Conservation (phyloP, 805 yeast species). For the Kodamaea kakaduensis region DNA sequence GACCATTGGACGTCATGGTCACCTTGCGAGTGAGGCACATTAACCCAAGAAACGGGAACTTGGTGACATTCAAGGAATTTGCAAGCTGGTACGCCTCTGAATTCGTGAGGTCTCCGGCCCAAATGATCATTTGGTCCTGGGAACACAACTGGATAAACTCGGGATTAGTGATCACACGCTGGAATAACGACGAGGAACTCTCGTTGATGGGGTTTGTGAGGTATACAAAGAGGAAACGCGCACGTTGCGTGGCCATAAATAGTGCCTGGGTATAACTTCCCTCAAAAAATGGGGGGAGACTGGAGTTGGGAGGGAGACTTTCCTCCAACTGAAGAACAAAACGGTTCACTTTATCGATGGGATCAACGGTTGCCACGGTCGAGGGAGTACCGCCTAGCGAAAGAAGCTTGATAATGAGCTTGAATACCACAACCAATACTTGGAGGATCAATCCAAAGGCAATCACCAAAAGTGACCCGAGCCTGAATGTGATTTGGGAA, state of each 20-base stretch:
- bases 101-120: slow-evolving; percentile 86
- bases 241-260: slow-evolving; percentile 62
- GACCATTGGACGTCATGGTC: slow-evolving; percentile 53
- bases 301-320: slow-evolving; percentile 24
- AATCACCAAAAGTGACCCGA: no score
- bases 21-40: slow-evolving; percentile 62
- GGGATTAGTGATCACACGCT: slow-evolving; percentile 50
- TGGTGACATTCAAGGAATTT: slow-evolving; percentile 63
- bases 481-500: no score
- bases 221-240: slow-evolving; percentile 68
- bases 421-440: no score
- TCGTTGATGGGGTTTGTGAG: slow-evolving; percentile 72
- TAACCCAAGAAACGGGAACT: slow-evolving; percentile 79
- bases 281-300: slow-evolving; percentile 49
- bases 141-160: slow-evolving; percentile 40
- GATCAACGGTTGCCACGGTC: slow-evolving; percentile 28
- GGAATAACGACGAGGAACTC: slow-evolving; percentile 49
- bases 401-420: no score
- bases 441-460: no score
- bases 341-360: slow-evolving; percentile 49
- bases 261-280: slow-evolving; percentile 83
- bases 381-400: no score
- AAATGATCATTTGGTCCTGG: slow-evolving; percentile 52
- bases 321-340: slow-evolving; percentile 54
- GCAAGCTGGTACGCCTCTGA: slow-evolving; percentile 85